Conservation (phyloP, 345 rosid genomes). For the Salix dunnii region DNA sequence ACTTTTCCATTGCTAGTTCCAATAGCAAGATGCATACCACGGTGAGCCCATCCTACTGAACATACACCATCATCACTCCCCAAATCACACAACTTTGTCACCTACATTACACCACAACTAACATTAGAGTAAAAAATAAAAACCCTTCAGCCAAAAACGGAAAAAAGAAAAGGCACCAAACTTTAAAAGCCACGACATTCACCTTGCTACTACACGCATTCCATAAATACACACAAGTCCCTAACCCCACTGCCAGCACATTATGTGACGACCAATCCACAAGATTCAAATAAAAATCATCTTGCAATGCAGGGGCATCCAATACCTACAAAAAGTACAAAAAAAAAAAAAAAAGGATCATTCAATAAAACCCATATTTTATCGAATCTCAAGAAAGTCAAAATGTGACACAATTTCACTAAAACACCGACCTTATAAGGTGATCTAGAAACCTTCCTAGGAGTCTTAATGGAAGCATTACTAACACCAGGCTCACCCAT, state of each 20-base stretch:
- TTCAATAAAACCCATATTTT: neutral
- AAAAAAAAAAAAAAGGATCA: neutral
- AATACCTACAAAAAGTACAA: constrained; percentile 51
- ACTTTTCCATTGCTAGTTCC: constrained; percentile 88
- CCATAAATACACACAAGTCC: constrained; percentile 95
- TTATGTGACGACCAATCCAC: constrained; percentile 98
- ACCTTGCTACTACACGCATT: constrained; percentile 99
- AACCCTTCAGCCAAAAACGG: neutral
- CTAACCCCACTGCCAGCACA: constrained; percentile 90
- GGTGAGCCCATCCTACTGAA: constrained; percentile 94
- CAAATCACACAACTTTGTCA: constrained; percentile 90
- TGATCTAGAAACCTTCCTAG: constrained; percentile 82
- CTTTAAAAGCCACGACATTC: neutral
- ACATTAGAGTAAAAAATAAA: neutral
- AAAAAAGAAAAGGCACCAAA: neutral
- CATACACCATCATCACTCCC: constrained; percentile 85
- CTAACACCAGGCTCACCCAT: constrained; percentile 47
- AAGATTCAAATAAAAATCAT: constrained; percentile 94
- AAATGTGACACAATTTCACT: neutral
- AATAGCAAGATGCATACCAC: constrained; percentile 80
- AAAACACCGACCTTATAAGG: constrained; percentile 67
- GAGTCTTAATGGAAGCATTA: constrained; percentile 64
- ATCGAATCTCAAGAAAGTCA: neutral
- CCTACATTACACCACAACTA: constrained; percentile 39
- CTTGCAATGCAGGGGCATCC: constrained; percentile 99